Base-by-base conservation (phyloP, 345 rosid genomes). In the Theobroma cacao region DNA sequence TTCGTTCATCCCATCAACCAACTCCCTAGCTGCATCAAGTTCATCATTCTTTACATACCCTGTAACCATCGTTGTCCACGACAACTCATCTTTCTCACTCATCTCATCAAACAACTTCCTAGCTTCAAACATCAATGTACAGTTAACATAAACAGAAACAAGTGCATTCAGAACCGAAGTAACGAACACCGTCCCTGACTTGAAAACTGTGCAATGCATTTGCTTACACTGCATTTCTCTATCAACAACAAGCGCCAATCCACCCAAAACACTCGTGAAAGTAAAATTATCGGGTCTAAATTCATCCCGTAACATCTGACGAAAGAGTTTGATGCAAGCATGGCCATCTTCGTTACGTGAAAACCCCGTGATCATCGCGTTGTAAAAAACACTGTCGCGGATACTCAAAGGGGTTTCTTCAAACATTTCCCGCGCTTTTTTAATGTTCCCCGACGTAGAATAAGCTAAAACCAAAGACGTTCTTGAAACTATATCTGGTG, bases 21-120 rank as follows among this genome's bases (percentile, higher is more conserved):
- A 77, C 75, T 77, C 80, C 34, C 75, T 59, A n/a, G 80, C 80
- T 40, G 65, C 55, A 67, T 56, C 80, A 40, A 77, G 75, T 38
- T 67, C 55, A 28, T 56, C 75, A 31, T 77, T 77, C 58, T 53
- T 55, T 7, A 77, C 68, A 68, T 77, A 77, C n/a, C 80, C 80
- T 18, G 80, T 68, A 38, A 77, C 63, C 56, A 77, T 77, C 8
- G 75, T 69, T 0, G 75, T 77, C 80, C 80, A 77, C 1, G 80
- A 34, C 56, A 77, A 40, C 68, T 67, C 67, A n/a, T 77, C 80
- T 69, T 72, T 77, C 12, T 58, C 34, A n/a, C 62, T 48, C 22
- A 77, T 68, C 58, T 77, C 75, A 69, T 77, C 75, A 43, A 77
- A 77, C 75, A 77, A 58, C 43, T 58, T 58, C 31, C 80, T 67